Base-by-base conservation (phyloP, 2,329 filamentous ascomycete genomes). In the Colletotrichum cereale region DNA sequence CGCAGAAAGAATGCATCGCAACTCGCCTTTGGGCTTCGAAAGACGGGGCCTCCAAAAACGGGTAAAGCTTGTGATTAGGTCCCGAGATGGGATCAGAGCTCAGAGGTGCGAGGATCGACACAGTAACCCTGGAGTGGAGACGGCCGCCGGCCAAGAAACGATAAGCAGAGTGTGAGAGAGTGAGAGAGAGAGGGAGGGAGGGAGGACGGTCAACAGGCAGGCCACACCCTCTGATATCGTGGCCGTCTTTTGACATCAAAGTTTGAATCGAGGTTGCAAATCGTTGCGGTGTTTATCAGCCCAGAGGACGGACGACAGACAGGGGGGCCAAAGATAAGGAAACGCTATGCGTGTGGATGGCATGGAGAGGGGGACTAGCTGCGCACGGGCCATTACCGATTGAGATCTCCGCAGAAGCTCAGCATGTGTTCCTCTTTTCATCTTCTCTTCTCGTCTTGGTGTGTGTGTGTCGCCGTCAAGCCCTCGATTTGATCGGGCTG, bases 271-370 rank as follows among this genome's bases (percentile, higher is more conserved):
- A 52, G 34, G 50, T 63, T 67, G 68, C 52, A 67, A 71, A 68
- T 68, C 53, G 58, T 48, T 40, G 50, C 57, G n/a, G 34, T 16
- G 11, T 42, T 44, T 71, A 68, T 71, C 64, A 55, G 60, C 10
- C 24, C 5, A 31, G 65, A 44, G 7, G 58, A 60, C 40, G 64
- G 7, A 21, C 40, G 2, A 42, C 8, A 10, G 42, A 44, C 42
- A 64, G 58, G 58, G 68, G 68, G 47, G 69, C 57, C 65, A 60
- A 55, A 71, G 69, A 71, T 71, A 71, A 71, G 69, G 24, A 68
- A 31, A 64, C 65, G 65, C 57, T 52, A 68, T 60, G 53, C 65
- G 65, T 71, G 69, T 71, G 69, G 69, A 64, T 69, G 69, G 65
- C 58, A 42, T 68, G 65, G 68, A 71, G 65, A 71, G 42, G 63